phyloP scores from a whole-genome alignment of 169 alveolate species.

The Eimeria mitis region DNA sequence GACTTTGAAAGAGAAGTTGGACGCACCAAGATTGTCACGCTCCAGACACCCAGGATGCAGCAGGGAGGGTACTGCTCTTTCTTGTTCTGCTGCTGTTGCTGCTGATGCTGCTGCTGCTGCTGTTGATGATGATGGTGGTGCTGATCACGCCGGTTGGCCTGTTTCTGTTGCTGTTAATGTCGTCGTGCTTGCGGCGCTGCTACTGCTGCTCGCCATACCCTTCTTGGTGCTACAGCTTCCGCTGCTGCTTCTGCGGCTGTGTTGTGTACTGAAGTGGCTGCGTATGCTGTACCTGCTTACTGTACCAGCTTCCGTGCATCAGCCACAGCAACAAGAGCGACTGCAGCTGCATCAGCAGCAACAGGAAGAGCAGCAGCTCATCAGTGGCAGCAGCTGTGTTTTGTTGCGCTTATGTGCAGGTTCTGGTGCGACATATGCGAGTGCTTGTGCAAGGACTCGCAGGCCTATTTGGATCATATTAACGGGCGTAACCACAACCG shows the following conservation, averaged over 20 bases:
- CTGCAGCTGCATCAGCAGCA: background rate
- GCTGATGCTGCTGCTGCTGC: background rate
- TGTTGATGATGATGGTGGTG: background rate
- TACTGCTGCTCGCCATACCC: background rate
- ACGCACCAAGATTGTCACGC: slow-evolving; percentile 87
- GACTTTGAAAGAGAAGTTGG: slow-evolving; percentile 90
- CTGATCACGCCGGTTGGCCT: background rate
- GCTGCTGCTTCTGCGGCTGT: background rate
- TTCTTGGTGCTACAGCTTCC: background rate
- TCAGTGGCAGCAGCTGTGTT: background rate
- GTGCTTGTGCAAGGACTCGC: slow-evolving; percentile 92
- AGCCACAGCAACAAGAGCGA: too few species aligned
- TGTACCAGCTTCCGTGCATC: background rate
- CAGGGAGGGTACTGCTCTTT: slow-evolving; percentile 90
- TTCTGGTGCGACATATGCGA: slow-evolving; percentile 92
- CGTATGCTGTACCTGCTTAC: background rate
- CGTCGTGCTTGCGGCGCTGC: background rate
- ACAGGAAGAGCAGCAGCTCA: background rate
- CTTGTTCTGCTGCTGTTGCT: background rate
- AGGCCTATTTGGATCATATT: slow-evolving; percentile 95
- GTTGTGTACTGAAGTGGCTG: background rate
- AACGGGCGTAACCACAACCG: slow-evolving; percentile 96
- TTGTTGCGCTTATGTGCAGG: slow-evolving; percentile 35
- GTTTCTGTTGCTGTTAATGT: background rate
- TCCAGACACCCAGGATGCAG: slow-evolving; percentile 90